These are phyloP conservation scores for Silene noctiflora DNA, from an alignment of 179 eudicot species.

Conservation along the genomic window DNA sequence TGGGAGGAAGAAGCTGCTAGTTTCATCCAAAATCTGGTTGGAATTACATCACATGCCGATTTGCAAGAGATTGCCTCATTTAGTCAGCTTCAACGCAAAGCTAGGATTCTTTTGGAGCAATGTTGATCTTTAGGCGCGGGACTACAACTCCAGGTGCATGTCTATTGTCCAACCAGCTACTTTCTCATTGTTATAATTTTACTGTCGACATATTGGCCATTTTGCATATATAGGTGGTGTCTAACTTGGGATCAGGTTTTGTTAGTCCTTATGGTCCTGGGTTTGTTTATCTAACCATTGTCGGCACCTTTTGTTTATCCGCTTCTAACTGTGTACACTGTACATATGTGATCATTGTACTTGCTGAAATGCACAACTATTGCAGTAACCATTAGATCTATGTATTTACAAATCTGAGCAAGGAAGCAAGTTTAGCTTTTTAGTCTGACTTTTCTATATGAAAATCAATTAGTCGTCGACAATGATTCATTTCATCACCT, in stretches of 20 bases:
- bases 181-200: too few relatives aligned
- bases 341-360: background rate
- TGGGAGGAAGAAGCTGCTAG: conserved; percentile 34
- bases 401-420: too few relatives aligned
- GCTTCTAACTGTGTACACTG: too few relatives aligned
- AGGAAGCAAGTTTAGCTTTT: too few relatives aligned
- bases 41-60: conserved; percentile 21
- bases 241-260: conserved; percentile 26
- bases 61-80: conserved; percentile 28
- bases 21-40: conserved; percentile 37
- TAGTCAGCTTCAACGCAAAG: conserved; percentile 52
- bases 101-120: conserved; percentile 57
- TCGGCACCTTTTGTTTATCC: conserved; percentile 11
- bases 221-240: background rate
- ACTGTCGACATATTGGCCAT: too few relatives aligned
- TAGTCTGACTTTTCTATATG: too few relatives aligned
- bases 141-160: background rate
- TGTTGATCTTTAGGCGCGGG: conserved; percentile 20
- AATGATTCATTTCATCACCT: too few relatives aligned
- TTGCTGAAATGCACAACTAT: background rate
- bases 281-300: background rate
- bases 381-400: background rate
- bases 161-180: too few relatives aligned
- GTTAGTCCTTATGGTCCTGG: conserved; percentile 22
- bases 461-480: too few relatives aligned